Base-by-base conservation (phyloP, 148 eudicot species). In the Rhododendron ferrugineum region DNA sequence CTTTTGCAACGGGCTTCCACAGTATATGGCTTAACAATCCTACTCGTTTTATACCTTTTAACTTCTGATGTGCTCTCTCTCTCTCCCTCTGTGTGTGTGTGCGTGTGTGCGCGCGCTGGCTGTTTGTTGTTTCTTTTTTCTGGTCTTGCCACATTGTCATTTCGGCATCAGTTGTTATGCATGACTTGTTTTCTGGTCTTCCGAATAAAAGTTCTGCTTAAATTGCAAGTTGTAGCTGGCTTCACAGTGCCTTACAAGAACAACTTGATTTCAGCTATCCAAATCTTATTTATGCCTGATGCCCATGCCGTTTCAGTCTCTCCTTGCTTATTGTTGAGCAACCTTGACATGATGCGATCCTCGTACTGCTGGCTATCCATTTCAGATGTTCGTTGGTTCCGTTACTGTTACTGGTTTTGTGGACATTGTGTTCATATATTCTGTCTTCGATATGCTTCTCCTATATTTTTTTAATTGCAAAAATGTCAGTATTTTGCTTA, bases 271-370 rank as follows among this genome's bases (percentile, higher is more conserved):
- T 82, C 74, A 64, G 11, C 37, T 18, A 18, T 80, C 44, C 1
- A 16, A n/a, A 5, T 22, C 47, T 62, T n/a, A 60, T 10, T 62
- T 42, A 32, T 82, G 74, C 1, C 20, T 40, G 42, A 36, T 62
- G 54, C 36, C 52, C 52, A 13, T 62, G 84, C 75, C 54, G 15
- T 64, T 62, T 42, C 52, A 11, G 13, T 62, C 22, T 40, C 37
- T 54, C 44, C 66, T 40, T 52, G 42, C 66, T 80, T 30, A 18
- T 52, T 52, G 82, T 20, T 80, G 82, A 32, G 66, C 54, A 54
- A 80, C 82, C 82, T 30, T 80, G 66, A 82, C 52, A 82, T 40
- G 47, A 42, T 40, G 84, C 5, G 15, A 52, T 82, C 52, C 50
- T 81, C 40, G 54, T 62, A 42, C 75, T 54, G 62, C 54, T 49